A percentile compares a stretch with the other conserved stretches of the same genome.
phyloP scores from a whole-genome alignment of 208 protist genomes.

The Wallacemonas collosoma region DNA sequence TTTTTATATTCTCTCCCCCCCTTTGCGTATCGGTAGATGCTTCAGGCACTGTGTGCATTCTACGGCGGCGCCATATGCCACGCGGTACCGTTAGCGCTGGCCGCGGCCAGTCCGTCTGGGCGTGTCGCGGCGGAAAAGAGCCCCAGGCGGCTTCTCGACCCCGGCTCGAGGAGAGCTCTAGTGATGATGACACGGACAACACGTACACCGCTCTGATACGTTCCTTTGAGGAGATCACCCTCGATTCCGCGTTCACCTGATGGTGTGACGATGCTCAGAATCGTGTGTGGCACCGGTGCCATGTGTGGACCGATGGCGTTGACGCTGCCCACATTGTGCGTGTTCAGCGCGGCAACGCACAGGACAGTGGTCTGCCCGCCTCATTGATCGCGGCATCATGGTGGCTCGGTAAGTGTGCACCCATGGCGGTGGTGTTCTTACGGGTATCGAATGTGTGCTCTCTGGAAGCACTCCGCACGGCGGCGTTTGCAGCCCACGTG shows the following conservation, averaged over 20 bases:
- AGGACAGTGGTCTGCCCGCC: neutral
- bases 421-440: neutral
- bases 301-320: conserved; percentile 1
- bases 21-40: conserved; percentile 12
- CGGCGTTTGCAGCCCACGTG: neutral
- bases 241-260: too few relatives aligned
- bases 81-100: neutral
- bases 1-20: conserved; percentile 3
- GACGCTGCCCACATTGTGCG: neutral
- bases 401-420: conserved; percentile 16
- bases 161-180: neutral
- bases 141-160: conserved; percentile 1
- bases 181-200: conserved; percentile 7
- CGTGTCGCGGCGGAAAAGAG: neutral
- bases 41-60: neutral
- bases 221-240: too few relatives aligned
- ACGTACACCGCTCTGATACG: too few relatives aligned
- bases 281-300: neutral
- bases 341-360: neutral
- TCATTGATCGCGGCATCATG: conserved; percentile 9
- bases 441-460: neutral
- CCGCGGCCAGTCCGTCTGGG: neutral
- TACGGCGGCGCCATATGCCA: neutral
- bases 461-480: neutral
- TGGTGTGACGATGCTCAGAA: too few relatives aligned